Base-by-base conservation (phyloP, 495 filamentous ascomycete genomes). In the Astrocystis sublimbata region DNA sequence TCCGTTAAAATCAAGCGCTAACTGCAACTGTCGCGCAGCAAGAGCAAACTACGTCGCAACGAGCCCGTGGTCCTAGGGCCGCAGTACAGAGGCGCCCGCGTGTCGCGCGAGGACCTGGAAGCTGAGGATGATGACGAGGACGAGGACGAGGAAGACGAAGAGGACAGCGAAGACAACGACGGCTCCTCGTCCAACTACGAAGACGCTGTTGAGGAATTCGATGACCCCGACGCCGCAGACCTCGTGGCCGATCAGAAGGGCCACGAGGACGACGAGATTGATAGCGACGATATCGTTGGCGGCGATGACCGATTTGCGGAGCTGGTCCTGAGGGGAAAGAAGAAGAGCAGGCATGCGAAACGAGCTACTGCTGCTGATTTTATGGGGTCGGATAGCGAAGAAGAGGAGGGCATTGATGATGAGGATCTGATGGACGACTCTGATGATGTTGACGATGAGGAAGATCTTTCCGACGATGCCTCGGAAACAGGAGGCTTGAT, bases 31-130 rank as follows among this genome's bases (percentile, higher is more conserved):
- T 26, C 15, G 9, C 4, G 15, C 66, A 92, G 91, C 17, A 93
- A 93, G 80, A 93, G 87, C 74, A 92, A 89, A 71, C 83, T 97
- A 45, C 87, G 92, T 59, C 90, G 92, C 71, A 81, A 83, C 57
- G 86, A 92, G 12, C 78, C 77, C 26, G 76, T 80, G 53, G 72
- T 73, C 19, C 82, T 92, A 0, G 94, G 93, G 6, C 89, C 92
- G 38, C 85, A 92, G 70, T 98, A 98, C 71, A 79, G 84, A 42
- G 94, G 93, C 10, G 81, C 89, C 4, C 83, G 82, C 49, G 83
- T 98, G n/a, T 92, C 86, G 63, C 82, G 96, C 52, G 81, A 89
- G 26, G 86, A 83, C 0, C 79, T 93, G 9, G 79, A 85, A 36
- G 74, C 75, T 23, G 77, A 74, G n/a, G 66, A 70, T 53, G 73